Evolutionary conservation across 2,329 filamentous ascomycete species (phyloP), one percentile per base, ranked within the genome.

Genomic region (Colletotrichum lini): DNA sequence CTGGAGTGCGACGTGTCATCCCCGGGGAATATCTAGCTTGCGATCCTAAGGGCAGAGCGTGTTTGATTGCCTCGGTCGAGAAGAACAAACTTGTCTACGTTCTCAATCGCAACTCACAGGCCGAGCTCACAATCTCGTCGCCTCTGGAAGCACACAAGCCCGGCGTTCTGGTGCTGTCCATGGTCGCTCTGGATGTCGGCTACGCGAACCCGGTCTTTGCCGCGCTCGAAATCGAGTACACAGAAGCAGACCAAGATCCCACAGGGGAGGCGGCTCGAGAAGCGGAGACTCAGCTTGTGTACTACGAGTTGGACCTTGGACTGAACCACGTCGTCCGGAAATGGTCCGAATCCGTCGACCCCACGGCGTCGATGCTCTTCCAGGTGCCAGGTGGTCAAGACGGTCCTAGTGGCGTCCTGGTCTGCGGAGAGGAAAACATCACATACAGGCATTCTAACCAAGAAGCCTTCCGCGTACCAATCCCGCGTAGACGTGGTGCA

Each of bases 11-110:
- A 69, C 92, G 96, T 77, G 96, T 98, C 47, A 90, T 99, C 54
- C 96, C 97, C 2, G 96, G 97, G 72, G 95, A 99, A 82, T 99
- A 98, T 79, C 89, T 99, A 38, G 96, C 96, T 8, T 94, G 94
- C 63, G 96, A 99, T 78, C 96, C 96, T 38, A 98, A 98, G 82
- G 96, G 96, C 67, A 91, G 96, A 84, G 97, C 97, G 66, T 98
- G 96, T 79, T 88, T 99, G 79, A 94, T 98, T 73, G 95, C 96
- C 12, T 96, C 95, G 6, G 89, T 96, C 66, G 97, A 99, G 84
- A 99, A 99, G 89, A 99, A 98, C 85, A 99, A 99, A 85, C 92
- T 99, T 67, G 96, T 99, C 76, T 99, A 99, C 83, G 96, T 99
- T 78, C 88, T 99, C 76, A 98, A 98, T 82, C 92, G 97, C 75